phyloP scores from a whole-genome alignment of 306 rosid species.

The Pachyrhizus erosus region DNA sequence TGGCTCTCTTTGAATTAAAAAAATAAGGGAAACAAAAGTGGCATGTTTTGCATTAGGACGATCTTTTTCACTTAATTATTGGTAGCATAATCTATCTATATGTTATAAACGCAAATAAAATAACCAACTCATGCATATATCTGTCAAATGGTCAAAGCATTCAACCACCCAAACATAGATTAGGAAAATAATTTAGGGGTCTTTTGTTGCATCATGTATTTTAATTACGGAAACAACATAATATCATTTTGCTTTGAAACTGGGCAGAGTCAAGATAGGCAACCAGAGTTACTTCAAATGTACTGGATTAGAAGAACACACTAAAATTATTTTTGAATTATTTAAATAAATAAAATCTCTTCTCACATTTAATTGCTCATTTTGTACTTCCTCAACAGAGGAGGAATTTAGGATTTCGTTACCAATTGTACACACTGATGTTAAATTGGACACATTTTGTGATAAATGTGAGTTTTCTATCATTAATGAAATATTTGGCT shows the following conservation, averaged over 20 bases:
- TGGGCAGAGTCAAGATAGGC: neutral
- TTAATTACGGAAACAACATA: neutral
- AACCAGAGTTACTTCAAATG: neutral
- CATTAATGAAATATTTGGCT: too few species aligned
- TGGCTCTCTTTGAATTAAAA: slow-evolving; percentile 14
- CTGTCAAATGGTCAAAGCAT: slow-evolving; percentile 25
- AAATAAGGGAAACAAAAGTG: slow-evolving; percentile 39
- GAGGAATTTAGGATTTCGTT: too few species aligned
- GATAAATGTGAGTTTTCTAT: too few species aligned
- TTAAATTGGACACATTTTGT: too few species aligned
- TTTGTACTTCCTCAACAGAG: neutral
- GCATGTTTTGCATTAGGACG: slow-evolving; percentile 36
- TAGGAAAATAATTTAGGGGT: neutral
- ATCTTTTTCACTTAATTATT: slow-evolving; percentile 53
- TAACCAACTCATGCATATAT: neutral
- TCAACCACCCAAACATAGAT: slow-evolving; percentile 6
- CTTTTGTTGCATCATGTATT: neutral
- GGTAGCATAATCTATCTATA: slow-evolving; percentile 30
- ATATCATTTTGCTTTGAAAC: slow-evolving; percentile 18
- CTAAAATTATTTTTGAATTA: neutral
- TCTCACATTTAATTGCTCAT: neutral
- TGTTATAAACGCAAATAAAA: neutral
- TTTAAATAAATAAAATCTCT: neutral
- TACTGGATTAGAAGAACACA: neutral
- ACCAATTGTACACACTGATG: too few species aligned